Evolutionary conservation across 2,329 filamentous ascomycete genomes (phyloP).

Genomic region (Ceratocystis destructans): DNA sequence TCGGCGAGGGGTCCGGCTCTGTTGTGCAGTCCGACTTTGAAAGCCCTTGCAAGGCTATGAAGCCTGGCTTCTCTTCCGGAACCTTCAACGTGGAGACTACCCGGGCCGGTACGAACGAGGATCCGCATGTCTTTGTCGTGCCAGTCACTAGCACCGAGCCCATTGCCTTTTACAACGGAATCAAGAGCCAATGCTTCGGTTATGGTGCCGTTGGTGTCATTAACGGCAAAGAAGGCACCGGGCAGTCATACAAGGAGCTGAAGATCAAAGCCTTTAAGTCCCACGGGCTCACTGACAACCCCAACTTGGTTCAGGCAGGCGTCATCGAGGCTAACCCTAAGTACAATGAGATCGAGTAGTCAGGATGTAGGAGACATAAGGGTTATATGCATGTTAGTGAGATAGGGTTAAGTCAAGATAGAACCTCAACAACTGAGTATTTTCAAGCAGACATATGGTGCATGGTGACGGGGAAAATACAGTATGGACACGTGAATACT

Average conservation of each 20-base stretch:
- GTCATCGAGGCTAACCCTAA: background rate
- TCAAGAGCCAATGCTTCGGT: slow-evolving; percentile 22
- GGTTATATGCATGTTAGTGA: too few species aligned
- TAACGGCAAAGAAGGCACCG: background rate
- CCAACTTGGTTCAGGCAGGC: background rate
- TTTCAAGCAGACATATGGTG: too few species aligned
- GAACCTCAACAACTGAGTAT: too few species aligned
- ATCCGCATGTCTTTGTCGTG: slow-evolving; percentile 20
- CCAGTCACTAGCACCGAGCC: background rate
- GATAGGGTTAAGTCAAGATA: too few species aligned
- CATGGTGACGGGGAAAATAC: too few species aligned
- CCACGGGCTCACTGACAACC: background rate
- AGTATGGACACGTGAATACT: too few species aligned
- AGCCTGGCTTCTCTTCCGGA: background rate
- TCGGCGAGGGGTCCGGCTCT: slow-evolving; percentile 33
- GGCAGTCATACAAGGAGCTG: background rate
- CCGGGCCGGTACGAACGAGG: slow-evolving; percentile 22
- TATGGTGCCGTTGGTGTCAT: slow-evolving; percentile 19
- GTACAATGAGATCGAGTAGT: background rate
- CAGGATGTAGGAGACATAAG: too few species aligned
- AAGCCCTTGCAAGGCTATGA: background rate
- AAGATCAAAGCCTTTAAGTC: background rate
- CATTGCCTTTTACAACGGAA: background rate
- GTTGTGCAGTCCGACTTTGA: background rate
- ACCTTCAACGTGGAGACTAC: slow-evolving; percentile 25